These are phyloP conservation scores for Suillus brevipes DNA, from an alignment of 768 basidiomycete species.

Conservation along the genomic window DNA sequence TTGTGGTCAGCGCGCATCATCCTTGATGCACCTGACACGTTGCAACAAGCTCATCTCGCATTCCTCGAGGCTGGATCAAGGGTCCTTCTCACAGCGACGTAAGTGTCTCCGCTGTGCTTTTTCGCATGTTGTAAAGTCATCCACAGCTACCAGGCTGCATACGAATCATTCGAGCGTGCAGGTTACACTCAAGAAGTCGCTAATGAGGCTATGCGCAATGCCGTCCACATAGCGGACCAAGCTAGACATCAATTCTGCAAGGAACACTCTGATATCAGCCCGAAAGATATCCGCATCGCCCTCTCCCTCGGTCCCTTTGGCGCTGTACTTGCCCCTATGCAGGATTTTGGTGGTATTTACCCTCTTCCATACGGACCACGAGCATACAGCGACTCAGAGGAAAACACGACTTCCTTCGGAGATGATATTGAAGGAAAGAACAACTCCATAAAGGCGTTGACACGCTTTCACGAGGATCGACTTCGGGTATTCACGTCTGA, in stretches of 20 bases:
- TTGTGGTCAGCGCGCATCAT: constrained; percentile 75
- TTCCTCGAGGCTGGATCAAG: constrained; percentile 68
- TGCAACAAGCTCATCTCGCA: constrained; percentile 58
- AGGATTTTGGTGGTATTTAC: constrained; percentile 75
- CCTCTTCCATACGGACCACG: constrained; percentile 74
- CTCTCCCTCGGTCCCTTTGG: constrained; percentile 78
- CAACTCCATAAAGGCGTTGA: constrained; percentile 50
- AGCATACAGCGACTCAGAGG: constrained; percentile 34
- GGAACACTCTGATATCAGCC: constrained; percentile 18
- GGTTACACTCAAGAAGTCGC: constrained; percentile 49
- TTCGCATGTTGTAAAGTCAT: not conserved
- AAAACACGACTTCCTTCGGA: constrained; percentile 46
- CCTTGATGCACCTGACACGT: constrained; percentile 48
- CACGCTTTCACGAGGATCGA: constrained; percentile 63
- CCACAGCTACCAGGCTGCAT: constrained; percentile 66
- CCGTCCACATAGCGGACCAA: constrained; percentile 50
- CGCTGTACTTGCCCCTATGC: constrained; percentile 60
- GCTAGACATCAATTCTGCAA: constrained; percentile 41
- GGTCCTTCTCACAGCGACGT: constrained; percentile 73
- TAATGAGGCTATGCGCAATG: constrained; percentile 47
- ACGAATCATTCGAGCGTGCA: constrained; percentile 50
- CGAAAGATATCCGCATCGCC: constrained; percentile 46
- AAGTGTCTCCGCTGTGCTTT: constrained; percentile 9
- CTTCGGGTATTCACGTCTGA: constrained; percentile 54
- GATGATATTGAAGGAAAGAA: constrained; percentile 33